These are phyloP conservation scores for Aegilops longissima DNA, from an alignment of 176 grass and related monocot species.

Conservation along the genomic window DNA sequence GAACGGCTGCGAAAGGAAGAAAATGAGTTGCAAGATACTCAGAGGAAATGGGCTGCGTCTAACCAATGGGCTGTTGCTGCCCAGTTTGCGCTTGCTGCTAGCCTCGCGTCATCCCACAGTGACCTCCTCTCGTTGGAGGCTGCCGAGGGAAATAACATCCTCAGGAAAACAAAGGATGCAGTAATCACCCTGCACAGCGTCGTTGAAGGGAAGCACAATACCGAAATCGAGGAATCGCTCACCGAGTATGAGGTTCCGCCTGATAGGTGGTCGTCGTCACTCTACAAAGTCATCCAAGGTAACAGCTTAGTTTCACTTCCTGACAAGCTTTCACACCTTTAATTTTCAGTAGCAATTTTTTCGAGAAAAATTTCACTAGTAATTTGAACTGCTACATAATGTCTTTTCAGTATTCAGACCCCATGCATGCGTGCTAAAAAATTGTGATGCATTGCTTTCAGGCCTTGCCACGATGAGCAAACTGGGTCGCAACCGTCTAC, in stretches of 20 bases:
- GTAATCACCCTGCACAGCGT: slow-evolving; percentile 89
- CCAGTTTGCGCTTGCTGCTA: slow-evolving; percentile 74
- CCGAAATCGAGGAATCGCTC: slow-evolving; percentile 79
- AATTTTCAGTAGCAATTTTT: neutral
- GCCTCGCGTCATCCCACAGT: slow-evolving; percentile 76
- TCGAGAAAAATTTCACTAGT: neutral
- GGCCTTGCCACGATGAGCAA: slow-evolving; percentile 82
- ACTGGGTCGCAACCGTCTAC: slow-evolving; percentile 63
- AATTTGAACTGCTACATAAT: neutral
- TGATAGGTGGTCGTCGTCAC: slow-evolving; percentile 93
- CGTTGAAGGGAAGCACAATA: slow-evolving; percentile 78
- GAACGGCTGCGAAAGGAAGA: slow-evolving; percentile 62
- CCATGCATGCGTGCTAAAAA: neutral
- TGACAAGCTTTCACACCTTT: neutral
- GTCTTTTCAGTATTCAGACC: neutral
- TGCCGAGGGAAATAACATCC: slow-evolving; percentile 67
- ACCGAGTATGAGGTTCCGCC: slow-evolving; percentile 54
- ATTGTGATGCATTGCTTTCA: slow-evolving; percentile 39
- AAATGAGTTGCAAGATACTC: slow-evolving; percentile 64
- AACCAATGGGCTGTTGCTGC: slow-evolving; percentile 84
- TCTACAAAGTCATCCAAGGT: slow-evolving; percentile 98
- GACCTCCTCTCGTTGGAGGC: slow-evolving; percentile 74
- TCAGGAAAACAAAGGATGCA: slow-evolving; percentile 87
- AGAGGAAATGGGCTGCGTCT: slow-evolving; percentile 78
- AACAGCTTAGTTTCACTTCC: neutral